A percentile compares a stretch with the other conserved stretches of the same genome.
phyloP scores from a whole-genome alignment of 305 asterid genomes.

The Caryopteris hybrid region DNA sequence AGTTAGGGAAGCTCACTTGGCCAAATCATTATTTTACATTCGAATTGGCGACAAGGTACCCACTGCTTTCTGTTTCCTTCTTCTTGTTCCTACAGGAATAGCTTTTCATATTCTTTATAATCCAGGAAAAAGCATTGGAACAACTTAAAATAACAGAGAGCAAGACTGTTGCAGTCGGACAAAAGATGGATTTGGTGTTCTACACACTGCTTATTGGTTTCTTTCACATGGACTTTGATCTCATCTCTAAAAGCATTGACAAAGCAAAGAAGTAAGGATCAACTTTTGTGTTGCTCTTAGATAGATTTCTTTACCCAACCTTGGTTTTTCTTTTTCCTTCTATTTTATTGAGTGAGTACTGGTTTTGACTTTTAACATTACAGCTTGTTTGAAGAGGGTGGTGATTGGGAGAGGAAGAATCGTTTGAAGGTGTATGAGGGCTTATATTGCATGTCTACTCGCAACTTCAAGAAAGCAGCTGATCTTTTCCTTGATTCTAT shows the following conservation, averaged over 20 bases:
- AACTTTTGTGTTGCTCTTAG: slow-evolving; percentile 4
- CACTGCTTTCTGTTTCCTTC: background rate
- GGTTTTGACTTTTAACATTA: slow-evolving; percentile 19
- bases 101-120: slow-evolving; percentile 11
- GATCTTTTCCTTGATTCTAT: slow-evolving; percentile 80
- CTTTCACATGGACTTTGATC: slow-evolving; percentile 85
- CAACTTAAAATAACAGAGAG: slow-evolving; percentile 81
- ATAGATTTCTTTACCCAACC: background rate
- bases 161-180: slow-evolving; percentile 95
- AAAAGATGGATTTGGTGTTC: slow-evolving; percentile 91
- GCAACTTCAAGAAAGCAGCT: slow-evolving; percentile 85
- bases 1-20: slow-evolving; percentile 95
- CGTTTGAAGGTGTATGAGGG: slow-evolving; percentile 94
- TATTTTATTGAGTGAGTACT: slow-evolving; percentile 11
- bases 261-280: slow-evolving; percentile 76
- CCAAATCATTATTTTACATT: slow-evolving; percentile 71
- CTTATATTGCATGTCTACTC: slow-evolving; percentile 83
- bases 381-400: slow-evolving; percentile 94
- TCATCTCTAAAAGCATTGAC: slow-evolving; percentile 80
- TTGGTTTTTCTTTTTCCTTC: background rate
- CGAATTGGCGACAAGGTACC: slow-evolving; percentile 73
- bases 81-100: slow-evolving; percentile 1
- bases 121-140: slow-evolving; percentile 85
- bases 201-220: slow-evolving; percentile 70
- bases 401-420: slow-evolving; percentile 98